Base-by-base conservation (phyloP, 257 asterid genomes). In the Lantana camara region DNA sequence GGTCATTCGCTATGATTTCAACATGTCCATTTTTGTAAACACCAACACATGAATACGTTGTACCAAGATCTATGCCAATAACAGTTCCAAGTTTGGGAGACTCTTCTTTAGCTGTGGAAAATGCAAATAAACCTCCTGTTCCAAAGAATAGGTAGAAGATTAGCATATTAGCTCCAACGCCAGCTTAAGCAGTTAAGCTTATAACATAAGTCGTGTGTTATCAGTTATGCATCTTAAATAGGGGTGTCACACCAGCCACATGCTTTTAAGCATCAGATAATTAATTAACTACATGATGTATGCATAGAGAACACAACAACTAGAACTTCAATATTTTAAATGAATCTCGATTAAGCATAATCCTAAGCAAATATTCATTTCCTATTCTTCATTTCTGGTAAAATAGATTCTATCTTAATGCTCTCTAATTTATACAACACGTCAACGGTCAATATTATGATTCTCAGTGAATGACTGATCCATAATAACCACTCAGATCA, bases 11-110 rank as follows among this genome's bases (percentile, higher is more conserved):
- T 84, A 88, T 85, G 40, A 85, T 81, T 67, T 85, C 94, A 60
- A 88, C 90, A 65, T 79, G 86, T 3, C 93, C 93, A 50, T 82
- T 83, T 42, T 85, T 87, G 77, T 82, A 87, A 40, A 87, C 96
- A 66, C 93, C 96, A 69, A 88, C 96, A 73, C 96, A 88, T 2
- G 93, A 87, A 68, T 84, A 87, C 21, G 90, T 87, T 40, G 95
- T 85, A 17, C 92, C 92, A 53, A 87, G 88, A 51, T 87, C 90
- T 50, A 88, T 88, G 24, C 96, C 93, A 38, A 85, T 88, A 29
- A 85, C 95, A 0, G 95, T 85, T 57, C 91, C 96, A 51, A 81
- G 15, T 62, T 85, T 85, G 15, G 79, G 7, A 34, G 83, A 75
- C 64, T 88, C 94, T 76, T 85, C 95, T 46, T 75, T 75, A 5